Percentiles rank a stretch among this genome's conserved stretches.
These are phyloP conservation scores for Hypholoma sublateritium DNA, from an alignment of 768 basidiomycete species.

Conservation along the genomic window DNA sequence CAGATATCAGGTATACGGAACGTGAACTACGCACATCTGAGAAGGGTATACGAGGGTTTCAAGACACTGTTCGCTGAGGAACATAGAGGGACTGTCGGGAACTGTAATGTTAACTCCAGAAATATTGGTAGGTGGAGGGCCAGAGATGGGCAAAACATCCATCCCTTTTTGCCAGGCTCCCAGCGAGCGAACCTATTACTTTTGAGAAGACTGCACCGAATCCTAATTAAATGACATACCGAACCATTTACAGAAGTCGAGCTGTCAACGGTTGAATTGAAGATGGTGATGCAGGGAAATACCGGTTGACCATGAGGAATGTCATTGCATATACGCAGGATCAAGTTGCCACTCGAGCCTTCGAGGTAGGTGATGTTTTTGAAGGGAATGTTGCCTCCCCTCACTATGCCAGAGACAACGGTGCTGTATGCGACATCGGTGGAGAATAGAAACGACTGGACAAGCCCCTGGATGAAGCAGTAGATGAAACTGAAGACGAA, in stretches of 20 bases:
- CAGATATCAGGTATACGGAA: slow-evolving; percentile 27
- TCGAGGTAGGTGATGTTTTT: slow-evolving; percentile 37
- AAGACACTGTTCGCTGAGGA: slow-evolving; percentile 40
- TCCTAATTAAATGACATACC: background rate
- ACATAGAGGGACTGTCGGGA: slow-evolving; percentile 13
- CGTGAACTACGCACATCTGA: slow-evolving; percentile 39
- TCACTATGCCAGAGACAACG: slow-evolving; percentile 37
- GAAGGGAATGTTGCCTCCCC: slow-evolving; percentile 32
- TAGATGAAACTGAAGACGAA: slow-evolving; percentile 50
- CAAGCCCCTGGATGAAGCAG: slow-evolving; percentile 51
- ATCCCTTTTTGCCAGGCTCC: slow-evolving; percentile 17
- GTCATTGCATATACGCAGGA: slow-evolving; percentile 44
- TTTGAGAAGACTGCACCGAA: background rate
- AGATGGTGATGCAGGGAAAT: slow-evolving; percentile 35
- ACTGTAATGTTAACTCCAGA: slow-evolving; percentile 27
- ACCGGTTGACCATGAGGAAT: slow-evolving; percentile 36
- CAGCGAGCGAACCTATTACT: background rate
- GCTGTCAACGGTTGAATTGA: slow-evolving; percentile 21
- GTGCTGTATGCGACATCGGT: slow-evolving; percentile 40
- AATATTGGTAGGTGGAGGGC: slow-evolving; percentile 10
- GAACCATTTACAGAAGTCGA: background rate
- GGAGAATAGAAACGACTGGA: slow-evolving; percentile 48
- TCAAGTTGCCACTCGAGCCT: slow-evolving; percentile 24
- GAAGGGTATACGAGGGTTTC: slow-evolving; percentile 42
- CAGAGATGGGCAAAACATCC: slow-evolving; percentile 5